Conservation (phyloP, 345 rosid species). For the Hypericum perforatum region DNA sequence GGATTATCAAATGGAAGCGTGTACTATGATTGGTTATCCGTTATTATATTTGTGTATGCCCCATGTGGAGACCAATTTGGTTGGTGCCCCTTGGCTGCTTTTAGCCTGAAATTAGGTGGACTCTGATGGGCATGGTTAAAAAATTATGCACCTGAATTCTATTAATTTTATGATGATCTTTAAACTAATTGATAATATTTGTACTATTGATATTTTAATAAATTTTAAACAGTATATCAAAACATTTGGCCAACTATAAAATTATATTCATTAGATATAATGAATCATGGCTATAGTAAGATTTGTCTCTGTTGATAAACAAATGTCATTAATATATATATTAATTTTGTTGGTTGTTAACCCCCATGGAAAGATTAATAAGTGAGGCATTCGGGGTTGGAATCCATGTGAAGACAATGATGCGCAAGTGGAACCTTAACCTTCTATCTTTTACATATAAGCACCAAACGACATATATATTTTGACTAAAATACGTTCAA, state of each 20-base stretch:
- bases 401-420: slow-evolving; percentile 44
- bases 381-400: slow-evolving; percentile 20
- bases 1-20: background rate
- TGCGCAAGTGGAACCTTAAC: slow-evolving; percentile 18
- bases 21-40: slow-evolving; percentile 15
- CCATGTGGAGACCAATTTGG: slow-evolving; percentile 40
- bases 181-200: too few species aligned
- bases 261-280: too few species aligned
- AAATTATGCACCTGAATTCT: slow-evolving; percentile 1
- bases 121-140: slow-evolving; percentile 13
- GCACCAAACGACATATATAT: background rate
- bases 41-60: slow-evolving; percentile 7
- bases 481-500: too few species aligned
- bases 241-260: too few species aligned
- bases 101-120: background rate
- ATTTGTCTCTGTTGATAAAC: too few species aligned
- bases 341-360: slow-evolving; percentile 11
- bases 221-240: too few species aligned
- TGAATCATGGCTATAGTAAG: too few species aligned
- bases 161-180: background rate
- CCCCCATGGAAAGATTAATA: slow-evolving; percentile 6
- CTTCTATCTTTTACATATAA: slow-evolving; percentile 10
- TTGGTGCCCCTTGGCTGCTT: slow-evolving; percentile 29
- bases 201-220: too few species aligned
- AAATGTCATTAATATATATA: slow-evolving; percentile 6